Base-by-base conservation (phyloP, 75 land plant species). In the Adiantum capillusveneris region DNA sequence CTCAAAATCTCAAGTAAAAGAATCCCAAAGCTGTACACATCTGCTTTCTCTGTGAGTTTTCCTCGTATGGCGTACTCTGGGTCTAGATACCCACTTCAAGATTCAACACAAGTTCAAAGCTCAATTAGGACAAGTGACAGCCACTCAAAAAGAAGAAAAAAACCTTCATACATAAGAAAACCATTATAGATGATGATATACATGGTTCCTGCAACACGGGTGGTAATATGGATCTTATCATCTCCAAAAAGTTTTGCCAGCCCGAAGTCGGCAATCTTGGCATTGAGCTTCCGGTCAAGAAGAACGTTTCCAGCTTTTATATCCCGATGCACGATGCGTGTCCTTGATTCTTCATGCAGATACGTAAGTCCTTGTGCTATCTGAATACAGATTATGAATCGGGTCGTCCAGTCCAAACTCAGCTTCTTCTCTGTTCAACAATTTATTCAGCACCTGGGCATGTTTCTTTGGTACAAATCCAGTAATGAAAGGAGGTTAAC, bases 181-280 rank as follows among this genome's bases (percentile, higher is more conserved):
- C n/a, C n/a, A n/a, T n/a, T n/a, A n/a, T n/a, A n/a, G n/a, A n/a
- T 53, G n/a, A n/a, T n/a, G n/a, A n/a, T n/a, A n/a, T 57, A 66
- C 68, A 66, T 18, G 11, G 68, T 66, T 57, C 68, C 68, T 3
- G 44, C 63, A 42, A 66, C 68, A 26, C 37, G 61, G 19, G 63
- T 57, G 28, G 39, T 57, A n/a, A 56, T 21, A 16, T 66, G 63
- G 11, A 43, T 56, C 16, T 56, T 17, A 9, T 66, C 63, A 18
- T 66, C 63, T 3, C 29, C 21, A 37, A 57, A 56, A 6, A 57
- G 45, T 31, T 54, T 59, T 20, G 64, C 64, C n/a, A 62, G 28
- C 24, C 64, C 64, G 27, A 62, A 62, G 56, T 62, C 64, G 14
- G 24, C 64, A 46, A 62, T 62, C 25, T 62, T 62, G 16, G 64